Base-by-base conservation (phyloP, 495 filamentous ascomycete species). In the Aspergillus panamensis region DNA sequence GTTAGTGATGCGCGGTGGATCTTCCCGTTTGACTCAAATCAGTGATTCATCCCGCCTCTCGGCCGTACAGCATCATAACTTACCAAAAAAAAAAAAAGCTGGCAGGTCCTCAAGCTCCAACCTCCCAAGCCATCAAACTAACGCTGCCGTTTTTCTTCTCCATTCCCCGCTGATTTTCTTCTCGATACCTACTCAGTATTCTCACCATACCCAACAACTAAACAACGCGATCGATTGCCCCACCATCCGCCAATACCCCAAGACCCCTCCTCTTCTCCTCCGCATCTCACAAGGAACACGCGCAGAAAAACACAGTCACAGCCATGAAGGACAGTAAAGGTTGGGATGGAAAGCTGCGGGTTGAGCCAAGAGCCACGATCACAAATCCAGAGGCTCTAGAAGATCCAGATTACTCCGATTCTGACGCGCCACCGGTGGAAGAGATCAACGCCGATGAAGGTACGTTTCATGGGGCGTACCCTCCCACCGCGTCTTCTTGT, bases 301-400 rank as follows among this genome's bases (percentile, higher is more conserved):
- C 32, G 30, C 10, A 33, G 25, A 5, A 25, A 30, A 50, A 50
- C 43, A 42, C 37, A 52, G 31, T 52, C 54, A 50, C 66, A 40
- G 69, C 51, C 39, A 76, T 78, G 69, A 80, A 76, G 59, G 77
- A 90, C 66, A 87, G 85, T 70, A 90, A 87, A 66, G 92, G 92
- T 53, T 97, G 92, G 92, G 92, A 96, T 74, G 92, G 92, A 51
- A 97, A 97, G 73, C 80, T 96, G 51, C 80, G 92, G 14, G 83
- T 87, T 51, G 87, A 85, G 59, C 82, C 72, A 42, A 80, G 82
- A 42, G 80, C 87, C 7, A 78, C 82, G 19, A 72, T 86, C 17
- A 77, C 77, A 6, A 92, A 94, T 64, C 87, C 88, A 14, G 90
- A 93, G 65, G 86, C 88, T 16, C 68, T 91, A 29, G 86, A 86